Base-by-base conservation (phyloP, 2,329 filamentous ascomycete species). In the Tolypocladium album region DNA sequence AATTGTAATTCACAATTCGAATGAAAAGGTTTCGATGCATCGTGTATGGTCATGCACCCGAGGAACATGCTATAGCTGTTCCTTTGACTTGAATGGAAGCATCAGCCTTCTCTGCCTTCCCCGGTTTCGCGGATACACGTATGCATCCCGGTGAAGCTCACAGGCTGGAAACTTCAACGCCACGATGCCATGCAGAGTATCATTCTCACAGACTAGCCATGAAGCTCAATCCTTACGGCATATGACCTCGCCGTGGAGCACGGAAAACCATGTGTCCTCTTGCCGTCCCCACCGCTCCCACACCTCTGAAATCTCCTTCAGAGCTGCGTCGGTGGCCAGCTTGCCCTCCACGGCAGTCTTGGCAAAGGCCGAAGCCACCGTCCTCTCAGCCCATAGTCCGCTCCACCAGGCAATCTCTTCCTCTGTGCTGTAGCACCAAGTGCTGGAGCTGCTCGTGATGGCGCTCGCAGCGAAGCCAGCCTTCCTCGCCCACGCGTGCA, bases 321-420 rank as follows among this genome's bases (percentile, higher is more conserved):
- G 58, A 17, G 70, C 67, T 47, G 71, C 65, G 47, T 67, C 45
- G 1, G 62, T 65, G 1, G 61, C 64, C 13, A 60, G 53, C 3
- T 61, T 59, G 17, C 58, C 52, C 34, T 31, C 60, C 45, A 60
- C 45, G 56, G 65, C 64, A 58, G 43, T 63, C 57, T 58, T 61
- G 36, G 38, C 65, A 64, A 62, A 67, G 45, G 36, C 61, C 56
- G 61, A 65, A 3, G 63, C 64, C 39, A 65, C 59, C 12, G 60
- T 64, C 17, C 64, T 57, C 62, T 65, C 63, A 2, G 65, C 61
- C 65, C 64, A 66, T 40, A 65, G 34, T 1, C 63, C 66, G 27
- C 65, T 64, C 66, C 65, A 67, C 63, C 63, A 67, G 0, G 53
- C 57, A 22, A 65, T 34, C 56, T 67, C 64, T 15, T 63, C 63